Conservation (phyloP, 768 basidiomycete species). For the Suillus alpinus region DNA sequence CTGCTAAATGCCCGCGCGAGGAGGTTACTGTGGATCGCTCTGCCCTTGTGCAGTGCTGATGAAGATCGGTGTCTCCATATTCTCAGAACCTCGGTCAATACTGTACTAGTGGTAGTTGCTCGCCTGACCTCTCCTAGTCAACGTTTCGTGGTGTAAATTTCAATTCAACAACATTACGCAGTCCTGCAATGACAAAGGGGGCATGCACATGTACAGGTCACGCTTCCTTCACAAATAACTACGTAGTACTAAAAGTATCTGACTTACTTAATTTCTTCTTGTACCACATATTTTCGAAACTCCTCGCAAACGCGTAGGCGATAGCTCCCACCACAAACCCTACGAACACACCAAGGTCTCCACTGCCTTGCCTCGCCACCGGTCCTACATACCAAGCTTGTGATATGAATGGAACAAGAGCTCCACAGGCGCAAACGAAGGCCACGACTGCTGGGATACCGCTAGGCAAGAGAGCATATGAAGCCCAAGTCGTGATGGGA, state of each 20-base stretch:
- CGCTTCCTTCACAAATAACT: too few relatives aligned
- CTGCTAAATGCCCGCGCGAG: background rate
- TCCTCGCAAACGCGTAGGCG: too few relatives aligned
- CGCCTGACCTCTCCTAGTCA: too few relatives aligned
- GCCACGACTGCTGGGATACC: constrained; percentile 40
- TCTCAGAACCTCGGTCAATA: background rate
- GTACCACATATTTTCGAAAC: too few relatives aligned
- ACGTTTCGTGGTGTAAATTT: too few relatives aligned
- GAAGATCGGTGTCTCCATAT: background rate
- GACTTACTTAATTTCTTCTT: too few relatives aligned
- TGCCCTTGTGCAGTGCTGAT: background rate
- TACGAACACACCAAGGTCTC: constrained; percentile 47
- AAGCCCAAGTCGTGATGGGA: constrained; percentile 12
- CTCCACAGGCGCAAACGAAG: constrained; percentile 36
- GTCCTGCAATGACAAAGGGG: too few relatives aligned
- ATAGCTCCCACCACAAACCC: constrained; percentile 32
- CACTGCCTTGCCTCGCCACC: constrained; percentile 40
- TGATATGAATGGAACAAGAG: constrained; percentile 15
- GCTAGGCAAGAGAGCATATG: constrained; percentile 34
- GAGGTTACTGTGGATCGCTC: background rate
- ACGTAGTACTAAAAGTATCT: too few relatives aligned
- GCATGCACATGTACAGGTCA: too few relatives aligned
- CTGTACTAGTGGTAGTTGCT: too few relatives aligned
- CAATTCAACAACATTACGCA: too few relatives aligned
- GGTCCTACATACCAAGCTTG: constrained; percentile 53